Evolutionary conservation across 257 asterid species (phyloP).

Genomic region (Ligustrum vulgare): DNA sequence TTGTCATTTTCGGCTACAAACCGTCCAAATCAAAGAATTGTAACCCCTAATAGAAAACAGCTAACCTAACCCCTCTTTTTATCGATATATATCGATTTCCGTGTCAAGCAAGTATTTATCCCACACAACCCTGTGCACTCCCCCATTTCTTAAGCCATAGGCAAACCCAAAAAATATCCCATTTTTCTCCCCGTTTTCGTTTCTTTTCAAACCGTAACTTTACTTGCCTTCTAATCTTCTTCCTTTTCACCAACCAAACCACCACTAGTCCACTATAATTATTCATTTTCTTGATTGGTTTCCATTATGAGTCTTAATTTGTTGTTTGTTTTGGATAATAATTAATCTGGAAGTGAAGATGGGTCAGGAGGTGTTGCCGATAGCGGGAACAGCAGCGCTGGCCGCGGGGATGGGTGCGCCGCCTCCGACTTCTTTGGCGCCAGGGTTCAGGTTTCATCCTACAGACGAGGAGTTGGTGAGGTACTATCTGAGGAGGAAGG

Average conservation of each 20-base stretch:
- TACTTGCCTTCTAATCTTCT: constrained; percentile 2
- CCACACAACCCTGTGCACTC: neutral
- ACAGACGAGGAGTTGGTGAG: constrained; percentile 14
- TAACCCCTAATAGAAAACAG: too few relatives aligned
- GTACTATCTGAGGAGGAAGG: too few relatives aligned
- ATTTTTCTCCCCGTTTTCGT: neutral
- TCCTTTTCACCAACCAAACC: neutral
- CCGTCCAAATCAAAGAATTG: too few relatives aligned
- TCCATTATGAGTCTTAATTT: neutral
- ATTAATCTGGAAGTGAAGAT: neutral
- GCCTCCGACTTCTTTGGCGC: constrained; percentile 41
- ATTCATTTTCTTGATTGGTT: neutral
- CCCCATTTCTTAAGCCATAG: constrained; percentile 17
- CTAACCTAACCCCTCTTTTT: too few relatives aligned
- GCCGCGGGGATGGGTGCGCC: constrained; percentile 29
- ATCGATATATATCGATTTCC: too few relatives aligned
- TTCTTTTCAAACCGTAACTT: neutral
- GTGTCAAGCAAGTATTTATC: too few relatives aligned
- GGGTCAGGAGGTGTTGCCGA: neutral
- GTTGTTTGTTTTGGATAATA: neutral
- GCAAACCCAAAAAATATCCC: neutral
- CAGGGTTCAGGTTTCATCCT: constrained; percentile 54
- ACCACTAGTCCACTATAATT: too few relatives aligned
- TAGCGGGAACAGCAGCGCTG: neutral
- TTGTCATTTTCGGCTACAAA: too few relatives aligned